phyloP scores from a whole-genome alignment of 1,284 basidiomycete species.

The Tausonia pullulans region DNA sequence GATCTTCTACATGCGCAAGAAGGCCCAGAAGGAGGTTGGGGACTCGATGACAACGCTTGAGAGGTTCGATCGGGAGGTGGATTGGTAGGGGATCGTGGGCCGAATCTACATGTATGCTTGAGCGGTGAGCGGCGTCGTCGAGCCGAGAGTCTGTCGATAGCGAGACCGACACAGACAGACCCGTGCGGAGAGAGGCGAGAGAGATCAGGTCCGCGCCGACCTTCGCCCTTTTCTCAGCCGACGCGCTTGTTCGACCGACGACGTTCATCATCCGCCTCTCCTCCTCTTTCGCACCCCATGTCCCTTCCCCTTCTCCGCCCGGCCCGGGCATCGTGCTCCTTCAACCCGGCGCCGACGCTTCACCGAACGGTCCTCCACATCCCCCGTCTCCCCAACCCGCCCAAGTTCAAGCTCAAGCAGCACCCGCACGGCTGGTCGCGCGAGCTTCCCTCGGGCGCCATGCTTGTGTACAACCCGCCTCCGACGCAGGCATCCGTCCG shows the following conservation, averaged over 20 bases:
- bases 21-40: slow-evolving; percentile 89
- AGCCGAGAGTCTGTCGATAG: no score
- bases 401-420: not conserved
- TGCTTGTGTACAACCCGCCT: not conserved
- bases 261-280: no score
- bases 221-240: no score
- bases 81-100: not conserved
- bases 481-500: not conserved
- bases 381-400: not conserved
- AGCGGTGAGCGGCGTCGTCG: no score
- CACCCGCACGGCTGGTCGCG: not conserved
- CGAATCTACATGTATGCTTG: no score
- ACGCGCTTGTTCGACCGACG: no score
- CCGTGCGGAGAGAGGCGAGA: no score
- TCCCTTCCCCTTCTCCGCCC: no score
- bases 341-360: not conserved
- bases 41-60: slow-evolving; percentile 64
- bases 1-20: slow-evolving; percentile 95
- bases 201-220: no score
- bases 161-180: no score
- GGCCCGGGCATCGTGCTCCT: not conserved
- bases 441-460: not conserved
- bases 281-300: no score
- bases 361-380: not conserved
- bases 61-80: slow-evolving; percentile 47